A percentile compares a stretch with the other conserved stretches of the same genome.
Evolutionary conservation across 2,329 filamentous ascomycete genomes (phyloP).

Genomic region (Nothophoma quercina): DNA sequence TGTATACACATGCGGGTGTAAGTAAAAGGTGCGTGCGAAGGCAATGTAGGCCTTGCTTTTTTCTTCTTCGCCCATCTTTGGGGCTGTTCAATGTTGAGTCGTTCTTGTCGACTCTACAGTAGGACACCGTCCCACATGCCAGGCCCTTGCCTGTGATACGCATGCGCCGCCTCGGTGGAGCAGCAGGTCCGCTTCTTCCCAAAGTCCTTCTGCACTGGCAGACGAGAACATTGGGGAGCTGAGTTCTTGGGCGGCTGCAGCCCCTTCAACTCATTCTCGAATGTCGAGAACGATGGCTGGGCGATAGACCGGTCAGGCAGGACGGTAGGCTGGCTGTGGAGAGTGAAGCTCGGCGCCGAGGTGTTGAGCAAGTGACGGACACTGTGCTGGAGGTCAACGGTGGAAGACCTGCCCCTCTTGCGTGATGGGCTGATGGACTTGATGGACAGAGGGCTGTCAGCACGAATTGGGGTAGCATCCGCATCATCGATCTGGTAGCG

Average conservation of each 20-base stretch:
- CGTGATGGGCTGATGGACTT: slow-evolving; percentile 37
- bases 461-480: slow-evolving; percentile 37
- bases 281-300: slow-evolving; percentile 39
- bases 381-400: slow-evolving; percentile 69
- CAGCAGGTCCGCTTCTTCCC: slow-evolving; percentile 73
- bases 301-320: slow-evolving; percentile 48
- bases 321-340: slow-evolving; percentile 43
- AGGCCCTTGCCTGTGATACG: slow-evolving; percentile 62
- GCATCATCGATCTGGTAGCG: slow-evolving; percentile 61
- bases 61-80: slow-evolving; percentile 29
- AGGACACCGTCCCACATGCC: slow-evolving; percentile 74
- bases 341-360: slow-evolving; percentile 50
- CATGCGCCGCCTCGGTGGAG: slow-evolving; percentile 64
- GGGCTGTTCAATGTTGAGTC: slow-evolving; percentile 18
- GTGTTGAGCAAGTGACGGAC: slow-evolving; percentile 67
- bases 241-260: slow-evolving; percentile 51
- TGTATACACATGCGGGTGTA: slow-evolving; percentile 15
- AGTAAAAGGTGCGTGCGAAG: slow-evolving; percentile 13
- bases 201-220: slow-evolving; percentile 56
- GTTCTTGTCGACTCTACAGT: slow-evolving; percentile 17
- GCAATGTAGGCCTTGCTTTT: slow-evolving; percentile 21
- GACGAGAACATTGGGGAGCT: slow-evolving; percentile 50
- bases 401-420: slow-evolving; percentile 69
- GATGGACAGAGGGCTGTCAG: slow-evolving; percentile 37
- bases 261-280: slow-evolving; percentile 41